A percentile compares a stretch with the other conserved stretches of the same genome.
These are phyloP conservation scores for Pseudomassariella vexata DNA, from an alignment of 2,329 filamentous ascomycete species.

Conservation along the genomic window DNA sequence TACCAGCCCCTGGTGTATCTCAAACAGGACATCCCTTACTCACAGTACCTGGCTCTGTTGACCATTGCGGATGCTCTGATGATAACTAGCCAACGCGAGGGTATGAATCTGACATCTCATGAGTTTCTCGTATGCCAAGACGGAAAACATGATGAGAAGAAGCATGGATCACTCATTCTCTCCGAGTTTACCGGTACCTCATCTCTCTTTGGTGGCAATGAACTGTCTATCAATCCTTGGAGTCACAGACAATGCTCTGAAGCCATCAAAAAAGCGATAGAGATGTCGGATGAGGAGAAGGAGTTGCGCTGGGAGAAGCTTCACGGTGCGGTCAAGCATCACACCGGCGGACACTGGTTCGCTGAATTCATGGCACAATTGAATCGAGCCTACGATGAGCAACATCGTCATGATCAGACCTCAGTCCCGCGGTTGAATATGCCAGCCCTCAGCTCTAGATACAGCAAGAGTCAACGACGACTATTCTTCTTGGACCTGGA, in stretches of 20 bases:
- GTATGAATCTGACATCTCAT: constrained; percentile 95
- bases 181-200: constrained; percentile 94
- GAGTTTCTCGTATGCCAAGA: constrained; percentile 94
- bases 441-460: constrained; percentile 56
- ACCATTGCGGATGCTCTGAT: constrained; percentile 87
- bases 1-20: constrained; percentile 92
- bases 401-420: constrained; percentile 77
- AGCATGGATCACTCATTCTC: constrained; percentile 82
- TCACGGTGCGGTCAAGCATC: constrained; percentile 66
- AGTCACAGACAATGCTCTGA: constrained; percentile 85
- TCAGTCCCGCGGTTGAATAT: constrained; percentile 81
- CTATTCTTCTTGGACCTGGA: constrained; percentile 93
- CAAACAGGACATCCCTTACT: constrained; percentile 89
- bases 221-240: constrained; percentile 90
- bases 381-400: constrained; percentile 73
- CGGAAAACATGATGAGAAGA: constrained; percentile 65
- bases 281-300: constrained; percentile 74
- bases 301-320: constrained; percentile 68
- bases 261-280: constrained; percentile 75
- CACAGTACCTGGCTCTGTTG: constrained; percentile 87
- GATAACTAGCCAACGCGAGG: constrained; percentile 91
- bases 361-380: constrained; percentile 67
- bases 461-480: constrained; percentile 59
- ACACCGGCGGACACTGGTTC: constrained; percentile 85
- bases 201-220: constrained; percentile 73